These are phyloP conservation scores for Silene coronaria DNA, from an alignment of 179 eudicot genomes.

Conservation along the genomic window DNA sequence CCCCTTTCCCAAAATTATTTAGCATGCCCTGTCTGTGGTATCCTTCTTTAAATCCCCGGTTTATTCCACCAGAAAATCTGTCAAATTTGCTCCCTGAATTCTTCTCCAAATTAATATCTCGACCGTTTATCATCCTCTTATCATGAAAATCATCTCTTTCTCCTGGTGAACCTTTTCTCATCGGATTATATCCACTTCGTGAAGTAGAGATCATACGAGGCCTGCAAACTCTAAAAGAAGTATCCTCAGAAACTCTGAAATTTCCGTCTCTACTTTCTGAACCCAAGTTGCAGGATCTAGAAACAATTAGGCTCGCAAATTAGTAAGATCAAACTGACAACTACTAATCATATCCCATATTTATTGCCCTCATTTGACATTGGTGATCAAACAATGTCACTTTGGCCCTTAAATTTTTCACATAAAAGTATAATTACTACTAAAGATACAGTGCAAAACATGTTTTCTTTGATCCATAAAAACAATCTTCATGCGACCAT, in stretches of 20 bases:
- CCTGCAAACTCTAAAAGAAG: conserved; percentile 29
- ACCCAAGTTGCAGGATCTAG: conserved; percentile 30
- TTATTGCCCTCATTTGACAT: neutral
- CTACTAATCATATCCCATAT: neutral
- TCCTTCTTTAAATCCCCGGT: conserved; percentile 45
- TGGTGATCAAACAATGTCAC: neutral
- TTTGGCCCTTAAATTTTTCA: neutral
- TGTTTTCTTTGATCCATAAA: neutral
- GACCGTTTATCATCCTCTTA: conserved; percentile 23
- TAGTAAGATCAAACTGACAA: conserved; percentile 9
- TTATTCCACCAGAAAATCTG: conserved; percentile 27
- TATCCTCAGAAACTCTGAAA: conserved; percentile 15
- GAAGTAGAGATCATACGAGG: conserved; percentile 30
- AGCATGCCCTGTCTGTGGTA: conserved; percentile 33
- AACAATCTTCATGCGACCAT: neutral
- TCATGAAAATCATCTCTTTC: conserved; percentile 34
- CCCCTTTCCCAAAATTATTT: conserved; percentile 37
- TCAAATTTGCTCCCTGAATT: conserved; percentile 36
- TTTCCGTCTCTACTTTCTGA: conserved; percentile 20
- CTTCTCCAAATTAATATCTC: conserved; percentile 29
- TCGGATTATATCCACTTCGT: conserved; percentile 28
- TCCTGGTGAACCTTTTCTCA: conserved; percentile 39
- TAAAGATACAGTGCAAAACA: neutral
- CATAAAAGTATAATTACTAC: neutral
- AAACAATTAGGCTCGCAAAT: conserved; percentile 4